These are phyloP conservation scores for Dispira parvispora DNA, from an alignment of 192 early-diverging fungal genomes.

Conservation along the genomic window DNA sequence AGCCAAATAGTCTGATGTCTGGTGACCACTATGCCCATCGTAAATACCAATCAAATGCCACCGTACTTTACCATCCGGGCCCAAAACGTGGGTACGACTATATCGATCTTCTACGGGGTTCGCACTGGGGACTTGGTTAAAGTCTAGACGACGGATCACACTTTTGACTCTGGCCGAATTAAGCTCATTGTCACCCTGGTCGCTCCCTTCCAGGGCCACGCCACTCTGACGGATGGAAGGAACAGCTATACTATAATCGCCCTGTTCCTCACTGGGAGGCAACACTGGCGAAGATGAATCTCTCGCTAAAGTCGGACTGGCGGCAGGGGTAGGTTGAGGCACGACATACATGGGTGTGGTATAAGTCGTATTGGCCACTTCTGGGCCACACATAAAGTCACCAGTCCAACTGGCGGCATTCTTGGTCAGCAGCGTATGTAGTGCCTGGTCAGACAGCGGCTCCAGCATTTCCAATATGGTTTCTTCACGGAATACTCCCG, in stretches of 20 bases:
- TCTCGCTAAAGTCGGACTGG: background rate
- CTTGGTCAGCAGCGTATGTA: background rate
- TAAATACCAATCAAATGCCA: slow-evolving; percentile 9
- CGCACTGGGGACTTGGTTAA: slow-evolving; percentile 4
- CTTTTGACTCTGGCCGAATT: background rate
- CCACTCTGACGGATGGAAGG: background rate
- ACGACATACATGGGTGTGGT: background rate
- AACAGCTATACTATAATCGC: background rate
- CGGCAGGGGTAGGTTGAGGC: background rate
- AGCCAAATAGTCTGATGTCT: background rate
- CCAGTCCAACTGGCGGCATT: slow-evolving; percentile 4
- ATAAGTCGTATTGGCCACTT: background rate
- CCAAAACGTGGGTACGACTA: slow-evolving; percentile 1
- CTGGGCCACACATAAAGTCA: background rate
- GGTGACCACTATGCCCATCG: slow-evolving; percentile 7
- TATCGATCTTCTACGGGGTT: slow-evolving; percentile 8
- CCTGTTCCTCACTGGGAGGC: background rate
- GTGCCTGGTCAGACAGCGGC: background rate
- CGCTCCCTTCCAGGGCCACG: background rate
- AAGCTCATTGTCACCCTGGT: background rate
- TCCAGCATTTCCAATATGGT: background rate
- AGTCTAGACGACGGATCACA: slow-evolving; percentile 3
- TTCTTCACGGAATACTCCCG: background rate
- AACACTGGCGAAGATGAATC: background rate
- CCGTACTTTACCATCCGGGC: background rate